These are phyloP conservation scores for Sarocladium oryzae DNA, from an alignment of 2,329 filamentous ascomycete species.

Conservation along the genomic window DNA sequence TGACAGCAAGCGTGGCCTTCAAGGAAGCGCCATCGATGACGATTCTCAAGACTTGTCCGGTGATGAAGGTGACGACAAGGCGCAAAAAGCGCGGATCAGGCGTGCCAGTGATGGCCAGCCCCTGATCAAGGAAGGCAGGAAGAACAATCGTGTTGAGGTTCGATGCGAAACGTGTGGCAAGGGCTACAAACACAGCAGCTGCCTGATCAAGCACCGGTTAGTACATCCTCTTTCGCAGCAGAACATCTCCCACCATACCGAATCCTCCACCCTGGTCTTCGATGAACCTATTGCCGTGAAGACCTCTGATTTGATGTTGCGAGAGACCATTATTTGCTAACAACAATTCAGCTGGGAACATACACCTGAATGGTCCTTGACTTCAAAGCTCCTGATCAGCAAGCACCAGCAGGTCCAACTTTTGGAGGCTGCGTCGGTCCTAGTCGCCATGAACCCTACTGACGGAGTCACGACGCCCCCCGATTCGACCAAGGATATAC, in stretches of 20 bases:
- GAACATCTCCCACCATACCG: background rate
- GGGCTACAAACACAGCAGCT: slow-evolving; percentile 99
- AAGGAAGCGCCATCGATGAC: slow-evolving; percentile 63
- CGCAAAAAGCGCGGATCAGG: slow-evolving; percentile 44
- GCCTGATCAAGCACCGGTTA: slow-evolving; percentile 99
- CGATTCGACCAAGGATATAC: slow-evolving; percentile 59
- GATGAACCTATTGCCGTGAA: background rate
- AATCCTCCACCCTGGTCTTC: background rate
- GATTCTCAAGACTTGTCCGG: slow-evolving; percentile 53
- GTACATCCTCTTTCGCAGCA: slow-evolving; percentile 56
- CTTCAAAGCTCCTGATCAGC: slow-evolving; percentile 95
- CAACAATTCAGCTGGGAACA: slow-evolving; percentile 81
- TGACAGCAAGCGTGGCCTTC: slow-evolving; percentile 41
- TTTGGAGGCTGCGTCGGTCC: slow-evolving; percentile 91
- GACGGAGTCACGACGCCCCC: slow-evolving; percentile 53
- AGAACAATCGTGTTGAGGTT: slow-evolving; percentile 75
- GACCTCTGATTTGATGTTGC: background rate
- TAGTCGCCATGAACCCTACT: slow-evolving; percentile 73
- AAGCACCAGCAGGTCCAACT: slow-evolving; percentile 99
- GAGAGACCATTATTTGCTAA: slow-evolving; percentile 15
- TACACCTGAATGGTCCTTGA: slow-evolving; percentile 94
- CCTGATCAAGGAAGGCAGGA: slow-evolving; percentile 76
- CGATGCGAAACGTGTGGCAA: slow-evolving; percentile 98
- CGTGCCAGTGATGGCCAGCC: slow-evolving; percentile 83
- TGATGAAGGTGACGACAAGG: slow-evolving; percentile 43